Conservation (phyloP, 1,284 basidiomycete species). For the Ganoderma boninense region DNA sequence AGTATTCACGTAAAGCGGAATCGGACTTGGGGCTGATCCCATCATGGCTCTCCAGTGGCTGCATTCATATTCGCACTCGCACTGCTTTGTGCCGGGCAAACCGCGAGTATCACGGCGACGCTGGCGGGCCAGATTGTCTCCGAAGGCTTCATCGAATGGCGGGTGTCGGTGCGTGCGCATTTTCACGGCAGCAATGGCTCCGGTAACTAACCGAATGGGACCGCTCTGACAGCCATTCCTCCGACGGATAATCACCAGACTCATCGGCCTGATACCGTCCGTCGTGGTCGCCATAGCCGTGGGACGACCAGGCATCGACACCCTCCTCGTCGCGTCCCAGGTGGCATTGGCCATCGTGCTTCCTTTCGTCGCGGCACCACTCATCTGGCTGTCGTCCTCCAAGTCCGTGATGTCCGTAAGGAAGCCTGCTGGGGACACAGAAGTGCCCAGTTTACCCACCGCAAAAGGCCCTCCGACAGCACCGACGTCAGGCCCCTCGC, state of each 20-base stretch:
- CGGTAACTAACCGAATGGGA: conserved; percentile 10
- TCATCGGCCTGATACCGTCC: conserved; percentile 90
- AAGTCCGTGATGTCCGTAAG: conserved; percentile 74
- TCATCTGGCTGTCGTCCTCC: conserved; percentile 80
- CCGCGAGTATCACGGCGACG: conserved; percentile 92
- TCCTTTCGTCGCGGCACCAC: conserved; percentile 86
- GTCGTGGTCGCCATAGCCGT: conserved; percentile 83
- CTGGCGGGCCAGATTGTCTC: conserved; percentile 92
- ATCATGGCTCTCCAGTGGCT: conserved; percentile 55
- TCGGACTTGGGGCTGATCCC: conserved; percentile 27
- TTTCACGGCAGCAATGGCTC: conserved; percentile 8
- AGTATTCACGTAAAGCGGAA: conserved; percentile 18
- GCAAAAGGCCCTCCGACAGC: conserved; percentile 9
- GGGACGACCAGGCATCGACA: conserved; percentile 81
- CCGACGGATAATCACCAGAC: conserved; percentile 84
- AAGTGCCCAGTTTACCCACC: background rate
- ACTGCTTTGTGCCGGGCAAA: conserved; percentile 90
- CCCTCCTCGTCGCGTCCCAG: conserved; percentile 88
- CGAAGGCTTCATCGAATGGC: conserved; percentile 95
- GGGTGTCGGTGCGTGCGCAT: conserved; percentile 69
- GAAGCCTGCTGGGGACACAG: conserved; percentile 9
- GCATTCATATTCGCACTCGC: conserved; percentile 89
- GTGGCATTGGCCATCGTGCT: conserved; percentile 88
- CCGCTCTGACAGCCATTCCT: conserved; percentile 67
- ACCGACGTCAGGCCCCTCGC: conserved; percentile 9